Base-by-base conservation (phyloP, 352 stramenopile species). In the Globisporangium cystogenes region DNA sequence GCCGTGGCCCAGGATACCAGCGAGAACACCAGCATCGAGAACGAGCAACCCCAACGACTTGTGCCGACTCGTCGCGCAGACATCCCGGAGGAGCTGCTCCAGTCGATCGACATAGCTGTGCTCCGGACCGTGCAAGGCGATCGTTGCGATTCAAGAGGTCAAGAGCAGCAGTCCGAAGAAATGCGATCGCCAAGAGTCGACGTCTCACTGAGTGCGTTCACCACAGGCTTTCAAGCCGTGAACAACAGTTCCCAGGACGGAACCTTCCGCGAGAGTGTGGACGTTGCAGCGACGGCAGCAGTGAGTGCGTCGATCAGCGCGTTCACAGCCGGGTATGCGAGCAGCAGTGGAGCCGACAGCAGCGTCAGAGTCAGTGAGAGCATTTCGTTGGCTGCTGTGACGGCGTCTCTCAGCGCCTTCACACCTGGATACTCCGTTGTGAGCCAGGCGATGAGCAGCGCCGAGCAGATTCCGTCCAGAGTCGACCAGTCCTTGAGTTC, bases 1-100 rank as follows among this genome's bases (percentile, higher is more conserved):
- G 8, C 15, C 31, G 31, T 7, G 15, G 8, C 20, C 7, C 24
- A n/a, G 8, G n/a, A 4, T 14, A 23, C 18, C n/a, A 12, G 39
- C 39, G 39, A 12, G 14, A 23, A n/a, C 6, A 24, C 12, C 20
- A 7, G 24, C 3, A 12, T 21, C 24, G 18, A 44, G 24, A 21
- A 1, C n/a, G 39, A 44, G 16, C 20, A 14, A 16, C 11, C 14
- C 23, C 20, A n/a, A 8, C 6, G 8, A n/a, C 24, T 21, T 35
- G 27, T 15, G 24, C n/a, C 31, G 18, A 29, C 52, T 41, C 46
- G 40, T 5, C 45, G 56, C 15, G 15, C 41, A 16, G 67, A 70
- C 29, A 78, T 80, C 31, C 70, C 72, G 21, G 33, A 61, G 7
- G 73, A 84, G 48, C 73, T 82, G 63, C 56, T 80, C 16, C 59